Conservation (phyloP, 768 basidiomycete genomes). For the Filobasidium floriforme region DNA sequence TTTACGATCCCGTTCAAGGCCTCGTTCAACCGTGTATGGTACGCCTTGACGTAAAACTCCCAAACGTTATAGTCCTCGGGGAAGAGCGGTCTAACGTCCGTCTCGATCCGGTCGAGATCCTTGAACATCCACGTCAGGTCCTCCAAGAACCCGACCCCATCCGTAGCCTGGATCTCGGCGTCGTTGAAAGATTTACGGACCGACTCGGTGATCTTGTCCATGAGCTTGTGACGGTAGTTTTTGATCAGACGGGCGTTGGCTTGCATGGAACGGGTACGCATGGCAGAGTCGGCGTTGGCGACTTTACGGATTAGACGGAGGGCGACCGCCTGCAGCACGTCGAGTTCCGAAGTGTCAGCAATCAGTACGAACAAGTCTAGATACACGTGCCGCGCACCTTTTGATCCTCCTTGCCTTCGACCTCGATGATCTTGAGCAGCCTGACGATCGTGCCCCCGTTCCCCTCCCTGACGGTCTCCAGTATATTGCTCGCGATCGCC, state of each 20-base stretch:
- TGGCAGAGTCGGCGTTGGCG: conserved; percentile 82
- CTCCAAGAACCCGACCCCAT: conserved; percentile 64
- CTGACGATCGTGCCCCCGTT: conserved; percentile 81
- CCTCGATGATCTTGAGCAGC: conserved; percentile 83
- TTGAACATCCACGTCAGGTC: conserved; percentile 84
- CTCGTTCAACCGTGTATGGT: conserved; percentile 74
- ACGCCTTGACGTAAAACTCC: conserved; percentile 71
- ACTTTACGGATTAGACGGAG: conserved; percentile 91
- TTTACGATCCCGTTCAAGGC: conserved; percentile 63
- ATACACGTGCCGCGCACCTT: conserved; percentile 54
- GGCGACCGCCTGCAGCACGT: conserved; percentile 64
- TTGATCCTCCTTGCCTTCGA: conserved; percentile 88
- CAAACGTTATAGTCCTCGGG: conserved; percentile 87
- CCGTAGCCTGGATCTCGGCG: conserved; percentile 47
- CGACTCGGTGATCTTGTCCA: conserved; percentile 68
- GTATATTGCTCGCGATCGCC: conserved; percentile 44
- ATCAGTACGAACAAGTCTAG: not conserved
- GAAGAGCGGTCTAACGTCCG: conserved; percentile 81
- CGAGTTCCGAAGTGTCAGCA: conserved; percentile 2
- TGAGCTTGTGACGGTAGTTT: conserved; percentile 85
- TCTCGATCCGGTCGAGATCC: conserved; percentile 86
- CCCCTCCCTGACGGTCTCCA: conserved; percentile 63
- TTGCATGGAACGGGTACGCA: conserved; percentile 86
- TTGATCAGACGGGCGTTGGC: conserved; percentile 88
- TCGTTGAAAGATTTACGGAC: conserved; percentile 64